These are phyloP conservation scores for Macadamia integrifolia DNA, from an alignment of 164 flowering plant genomes.

Conservation along the genomic window DNA sequence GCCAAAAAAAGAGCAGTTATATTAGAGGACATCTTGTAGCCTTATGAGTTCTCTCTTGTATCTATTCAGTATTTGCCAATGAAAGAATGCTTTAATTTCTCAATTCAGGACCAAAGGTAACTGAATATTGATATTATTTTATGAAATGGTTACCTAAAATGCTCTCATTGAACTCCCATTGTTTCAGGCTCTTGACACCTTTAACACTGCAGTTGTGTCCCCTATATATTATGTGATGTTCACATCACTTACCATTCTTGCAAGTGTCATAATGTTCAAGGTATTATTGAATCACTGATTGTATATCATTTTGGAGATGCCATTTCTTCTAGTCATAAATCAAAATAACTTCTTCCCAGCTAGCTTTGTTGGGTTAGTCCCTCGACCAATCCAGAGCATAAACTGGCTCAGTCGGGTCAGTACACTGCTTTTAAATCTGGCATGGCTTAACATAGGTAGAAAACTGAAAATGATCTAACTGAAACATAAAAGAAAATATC, in stretches of 20 bases:
- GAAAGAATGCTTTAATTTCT: neutral
- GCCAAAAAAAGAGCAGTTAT: no score
- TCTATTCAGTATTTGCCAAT: no score
- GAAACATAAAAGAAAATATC: neutral
- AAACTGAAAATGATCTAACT: neutral
- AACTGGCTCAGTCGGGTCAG: neutral
- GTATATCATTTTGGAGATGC: neutral
- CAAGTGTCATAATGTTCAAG: constrained; percentile 94
- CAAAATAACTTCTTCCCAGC: neutral
- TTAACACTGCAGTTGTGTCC: constrained; percentile 50
- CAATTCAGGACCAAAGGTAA: neutral
- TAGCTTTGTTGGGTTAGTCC: neutral
- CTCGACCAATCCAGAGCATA: neutral
- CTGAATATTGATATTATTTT: neutral
- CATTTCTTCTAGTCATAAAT: neutral
- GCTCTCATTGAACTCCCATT: constrained; percentile 2
- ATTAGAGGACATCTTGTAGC: no score
- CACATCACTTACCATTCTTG: constrained; percentile 82
- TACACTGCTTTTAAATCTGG: neutral
- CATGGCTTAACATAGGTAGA: neutral
- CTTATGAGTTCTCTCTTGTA: no score
- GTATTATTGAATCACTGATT: constrained; percentile 24
- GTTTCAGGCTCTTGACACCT: constrained; percentile 56
- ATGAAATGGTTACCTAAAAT: neutral
- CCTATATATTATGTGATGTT: constrained; percentile 91